A percentile compares a stretch with the other conserved stretches of the same genome.
These are phyloP conservation scores for Starmerella stigmatis DNA, from an alignment of 805 yeast species.

Conservation along the genomic window DNA sequence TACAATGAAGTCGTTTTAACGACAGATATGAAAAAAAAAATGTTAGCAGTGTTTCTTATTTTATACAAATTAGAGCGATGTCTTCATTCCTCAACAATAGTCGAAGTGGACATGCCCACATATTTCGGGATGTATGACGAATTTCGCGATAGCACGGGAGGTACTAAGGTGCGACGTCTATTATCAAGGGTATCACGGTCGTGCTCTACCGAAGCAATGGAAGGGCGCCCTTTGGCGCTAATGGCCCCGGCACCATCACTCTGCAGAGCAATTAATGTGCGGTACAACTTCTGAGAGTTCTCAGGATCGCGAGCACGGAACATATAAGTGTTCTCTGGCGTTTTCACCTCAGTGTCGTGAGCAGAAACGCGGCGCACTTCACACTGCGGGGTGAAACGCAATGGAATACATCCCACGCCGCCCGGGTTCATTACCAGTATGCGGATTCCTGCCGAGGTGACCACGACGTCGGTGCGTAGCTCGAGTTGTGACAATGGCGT, in stretches of 20 bases:
- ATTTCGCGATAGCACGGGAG: constrained; percentile 19
- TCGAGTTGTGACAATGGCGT: constrained; percentile 25
- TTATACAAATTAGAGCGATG: neutral
- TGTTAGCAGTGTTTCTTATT: neutral
- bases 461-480: constrained; percentile 21
- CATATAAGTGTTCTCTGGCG: constrained; percentile 23
- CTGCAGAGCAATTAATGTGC: constrained; percentile 17
- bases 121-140: constrained; percentile 12
- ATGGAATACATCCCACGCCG: constrained; percentile 7
- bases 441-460: constrained; percentile 2
- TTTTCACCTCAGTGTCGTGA: constrained; percentile 24
- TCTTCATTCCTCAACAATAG: constrained; percentile 21
- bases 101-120: constrained; percentile 17
- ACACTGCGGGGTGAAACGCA: constrained; percentile 13
- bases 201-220: neutral
- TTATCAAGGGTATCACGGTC: constrained; percentile 1
- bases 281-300: constrained; percentile 19
- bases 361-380: constrained; percentile 22
- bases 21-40: no score
- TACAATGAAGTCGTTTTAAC: no score
- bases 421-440: constrained; percentile 7
- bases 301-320: constrained; percentile 24
- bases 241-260: constrained; percentile 14
- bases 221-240: neutral
- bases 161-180: constrained; percentile 19